phyloP scores from a whole-genome alignment of 306 rosid genomes.

The Glycyrrhiza uralensis region DNA sequence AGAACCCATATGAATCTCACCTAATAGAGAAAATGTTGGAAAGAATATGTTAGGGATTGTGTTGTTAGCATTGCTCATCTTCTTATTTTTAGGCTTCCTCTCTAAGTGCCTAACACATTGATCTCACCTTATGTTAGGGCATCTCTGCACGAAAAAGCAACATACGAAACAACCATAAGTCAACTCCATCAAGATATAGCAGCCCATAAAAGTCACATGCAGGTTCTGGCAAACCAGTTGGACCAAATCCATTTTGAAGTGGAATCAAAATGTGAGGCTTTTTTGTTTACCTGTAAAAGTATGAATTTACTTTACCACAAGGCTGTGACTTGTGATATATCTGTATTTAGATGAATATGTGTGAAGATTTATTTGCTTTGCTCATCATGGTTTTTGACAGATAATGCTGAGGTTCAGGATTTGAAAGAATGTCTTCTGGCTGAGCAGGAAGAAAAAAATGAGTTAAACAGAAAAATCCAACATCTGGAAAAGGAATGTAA shows the following conservation, averaged over 20 bases:
- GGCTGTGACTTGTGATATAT: not conserved
- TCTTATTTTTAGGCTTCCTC: not conserved
- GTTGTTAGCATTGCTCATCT: no score
- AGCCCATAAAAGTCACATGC: conserved; percentile 54
- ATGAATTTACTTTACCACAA: not conserved
- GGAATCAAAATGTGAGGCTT: conserved; percentile 69
- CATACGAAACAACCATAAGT: conserved; percentile 46
- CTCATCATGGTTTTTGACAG: conserved; percentile 36
- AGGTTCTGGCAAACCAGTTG: conserved; percentile 52
- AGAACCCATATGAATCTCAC: no score
- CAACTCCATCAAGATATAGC: conserved; percentile 57
- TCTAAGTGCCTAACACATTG: not conserved
- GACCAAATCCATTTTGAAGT: conserved; percentile 53
- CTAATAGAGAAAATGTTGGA: no score
- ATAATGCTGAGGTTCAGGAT: conserved; percentile 61
- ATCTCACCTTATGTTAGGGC: conserved; percentile 38
- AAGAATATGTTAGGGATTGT: no score
- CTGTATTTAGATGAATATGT: not conserved
- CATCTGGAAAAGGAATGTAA: conserved; percentile 69
- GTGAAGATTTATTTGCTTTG: not conserved
- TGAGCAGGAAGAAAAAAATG: conserved; percentile 78
- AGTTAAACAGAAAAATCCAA: conserved; percentile 44
- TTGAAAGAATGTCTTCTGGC: conserved; percentile 60
- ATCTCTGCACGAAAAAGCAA: conserved; percentile 43
- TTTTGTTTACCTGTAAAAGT: not conserved